phyloP scores from a whole-genome alignment of 164 flowering plant genomes.

The Platanus orientalis region DNA sequence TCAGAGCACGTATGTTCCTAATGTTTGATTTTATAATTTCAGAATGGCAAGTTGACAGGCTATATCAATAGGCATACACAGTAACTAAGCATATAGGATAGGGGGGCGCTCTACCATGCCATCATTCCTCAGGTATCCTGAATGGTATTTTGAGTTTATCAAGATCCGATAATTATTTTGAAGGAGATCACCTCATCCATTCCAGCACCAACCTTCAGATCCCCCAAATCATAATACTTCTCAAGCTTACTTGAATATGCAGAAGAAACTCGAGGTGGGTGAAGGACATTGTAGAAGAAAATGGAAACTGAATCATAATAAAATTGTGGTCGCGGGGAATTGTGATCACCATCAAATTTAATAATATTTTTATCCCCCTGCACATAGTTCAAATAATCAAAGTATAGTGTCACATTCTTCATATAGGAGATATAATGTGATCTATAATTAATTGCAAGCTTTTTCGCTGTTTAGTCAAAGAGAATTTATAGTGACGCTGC shows the following conservation, averaged over 20 bases:
- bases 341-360: conserved; percentile 95
- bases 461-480: neutral
- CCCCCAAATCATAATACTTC: conserved; percentile 66
- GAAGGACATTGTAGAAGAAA: conserved; percentile 88
- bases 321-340: conserved; percentile 86
- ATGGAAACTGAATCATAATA: conserved; percentile 90
- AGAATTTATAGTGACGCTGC: neutral
- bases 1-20: too few relatives aligned
- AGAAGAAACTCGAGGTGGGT: conserved; percentile 69
- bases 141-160: too few relatives aligned
- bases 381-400: conserved; percentile 14
- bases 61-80: too few relatives aligned
- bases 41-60: too few relatives aligned
- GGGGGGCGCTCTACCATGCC: too few relatives aligned
- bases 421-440: neutral
- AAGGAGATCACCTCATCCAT: conserved; percentile 59
- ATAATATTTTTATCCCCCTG: conserved; percentile 96
- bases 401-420: neutral
- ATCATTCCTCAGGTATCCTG: too few relatives aligned
- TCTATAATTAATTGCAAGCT: neutral
- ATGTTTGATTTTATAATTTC: too few relatives aligned
- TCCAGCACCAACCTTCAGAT: conserved; percentile 56
- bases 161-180: too few relatives aligned
- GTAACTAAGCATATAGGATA: too few relatives aligned
- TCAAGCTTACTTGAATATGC: conserved; percentile 45